phyloP scores from a whole-genome alignment of 306 rosid species.

The Acmispon strigosus region DNA sequence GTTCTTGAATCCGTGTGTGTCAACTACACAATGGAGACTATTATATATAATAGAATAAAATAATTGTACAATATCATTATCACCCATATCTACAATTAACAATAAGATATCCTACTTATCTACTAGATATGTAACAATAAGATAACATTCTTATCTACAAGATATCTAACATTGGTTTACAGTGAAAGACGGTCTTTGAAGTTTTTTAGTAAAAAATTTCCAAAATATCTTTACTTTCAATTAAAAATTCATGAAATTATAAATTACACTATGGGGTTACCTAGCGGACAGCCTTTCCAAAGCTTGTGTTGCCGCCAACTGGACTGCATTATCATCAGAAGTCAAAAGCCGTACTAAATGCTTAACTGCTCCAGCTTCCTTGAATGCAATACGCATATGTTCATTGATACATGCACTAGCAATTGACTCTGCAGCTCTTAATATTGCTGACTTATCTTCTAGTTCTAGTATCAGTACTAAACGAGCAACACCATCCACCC shows the following conservation, averaged over 20 bases:
- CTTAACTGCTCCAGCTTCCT: constrained; percentile 85
- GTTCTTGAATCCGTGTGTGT: no score
- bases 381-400: constrained; percentile 71
- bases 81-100: no score
- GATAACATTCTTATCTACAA: no score
- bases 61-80: no score
- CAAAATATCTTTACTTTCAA: background rate
- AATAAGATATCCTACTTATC: no score
- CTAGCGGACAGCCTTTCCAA: constrained; percentile 73
- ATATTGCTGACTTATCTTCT: constrained; percentile 49
- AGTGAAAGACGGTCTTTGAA: background rate
- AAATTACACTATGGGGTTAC: constrained; percentile 31
- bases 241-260: background rate
- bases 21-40: no score
- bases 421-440: constrained; percentile 63
- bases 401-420: constrained; percentile 77
- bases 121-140: no score
- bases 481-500: constrained; percentile 89
- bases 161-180: no score
- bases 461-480: constrained; percentile 70
- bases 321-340: constrained; percentile 35
- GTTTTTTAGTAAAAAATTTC: background rate
- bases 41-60: no score
- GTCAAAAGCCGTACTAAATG: constrained; percentile 55
- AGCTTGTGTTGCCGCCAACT: constrained; percentile 52